Conservation (phyloP, 208 protist species). For the Porcisia hertigi region DNA sequence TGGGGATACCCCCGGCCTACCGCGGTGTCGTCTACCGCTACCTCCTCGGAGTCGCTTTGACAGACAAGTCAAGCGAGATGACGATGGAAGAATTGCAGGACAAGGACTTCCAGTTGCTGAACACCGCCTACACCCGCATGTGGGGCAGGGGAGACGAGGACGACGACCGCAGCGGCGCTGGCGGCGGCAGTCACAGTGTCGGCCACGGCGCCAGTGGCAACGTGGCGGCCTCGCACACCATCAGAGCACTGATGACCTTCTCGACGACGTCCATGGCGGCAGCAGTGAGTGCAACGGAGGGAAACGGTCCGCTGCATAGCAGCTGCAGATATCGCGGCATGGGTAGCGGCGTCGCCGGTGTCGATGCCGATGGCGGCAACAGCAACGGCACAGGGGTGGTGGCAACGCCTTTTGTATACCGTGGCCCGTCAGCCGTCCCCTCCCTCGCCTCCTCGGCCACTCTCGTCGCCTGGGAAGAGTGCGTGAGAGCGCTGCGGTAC, state of each 20-base stretch:
- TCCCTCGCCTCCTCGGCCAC: slow-evolving; percentile 7
- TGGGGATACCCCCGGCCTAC: slow-evolving; percentile 65
- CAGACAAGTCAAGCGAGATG: slow-evolving; percentile 86
- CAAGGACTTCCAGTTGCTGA: slow-evolving; percentile 72
- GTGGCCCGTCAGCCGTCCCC: slow-evolving; percentile 14
- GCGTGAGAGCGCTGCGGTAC: slow-evolving; percentile 29
- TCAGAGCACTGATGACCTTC: slow-evolving; percentile 24
- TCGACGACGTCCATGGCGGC: slow-evolving; percentile 13
- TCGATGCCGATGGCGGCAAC: slow-evolving; percentile 2
- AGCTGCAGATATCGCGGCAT: slow-evolving; percentile 5
- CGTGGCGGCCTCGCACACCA: slow-evolving; percentile 16
- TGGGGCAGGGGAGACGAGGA: slow-evolving; percentile 29
- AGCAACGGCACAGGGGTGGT: slow-evolving; percentile 2
- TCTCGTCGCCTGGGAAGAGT: slow-evolving; percentile 30
- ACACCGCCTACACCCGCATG: slow-evolving; percentile 41
- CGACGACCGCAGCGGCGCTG: slow-evolving; percentile 19
- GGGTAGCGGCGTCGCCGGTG: slow-evolving; percentile 3
- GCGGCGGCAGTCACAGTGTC: slow-evolving; percentile 8
- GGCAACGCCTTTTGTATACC: slow-evolving; percentile 24
- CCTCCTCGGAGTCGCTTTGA: slow-evolving; percentile 71
- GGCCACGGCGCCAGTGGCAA: slow-evolving; percentile 5
- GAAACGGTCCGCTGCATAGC: slow-evolving; percentile 18
- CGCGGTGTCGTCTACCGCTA: slow-evolving; percentile 85
- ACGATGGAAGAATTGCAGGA: slow-evolving; percentile 81
- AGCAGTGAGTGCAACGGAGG: slow-evolving; percentile 2